A percentile compares a stretch with the other conserved stretches of the same genome.
Evolutionary conservation across 2,329 filamentous ascomycete genomes (phyloP).

Genomic region (Apiospora rasikravindrae): DNA sequence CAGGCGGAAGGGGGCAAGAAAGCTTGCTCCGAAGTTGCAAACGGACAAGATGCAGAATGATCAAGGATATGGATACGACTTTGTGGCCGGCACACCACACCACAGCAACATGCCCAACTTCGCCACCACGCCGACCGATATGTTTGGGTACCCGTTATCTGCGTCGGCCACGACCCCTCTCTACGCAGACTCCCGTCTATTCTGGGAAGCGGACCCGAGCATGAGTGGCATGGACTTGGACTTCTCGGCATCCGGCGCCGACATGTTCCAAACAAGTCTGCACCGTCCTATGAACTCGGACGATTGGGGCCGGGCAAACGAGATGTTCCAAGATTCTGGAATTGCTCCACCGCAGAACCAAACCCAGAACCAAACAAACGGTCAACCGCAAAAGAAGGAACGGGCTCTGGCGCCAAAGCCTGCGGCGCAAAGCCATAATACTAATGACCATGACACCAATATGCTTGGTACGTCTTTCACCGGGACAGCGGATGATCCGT

Average conservation of each 20-base stretch:
- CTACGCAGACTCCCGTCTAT: conserved; percentile 49
- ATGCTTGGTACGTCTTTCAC: conserved; percentile 50
- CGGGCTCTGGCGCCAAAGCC: conserved; percentile 58
- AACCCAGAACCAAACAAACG: not conserved
- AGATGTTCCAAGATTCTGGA: conserved; percentile 58
- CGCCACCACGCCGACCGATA: conserved; percentile 54
- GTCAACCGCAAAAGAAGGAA: conserved; percentile 45
- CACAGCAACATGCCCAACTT: conserved; percentile 54
- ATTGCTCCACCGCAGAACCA: conserved; percentile 41
- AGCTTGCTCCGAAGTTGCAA: conserved; percentile 56
- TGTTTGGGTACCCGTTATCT: conserved; percentile 67
- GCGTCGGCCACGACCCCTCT: conserved; percentile 56
- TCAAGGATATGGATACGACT: conserved; percentile 59
- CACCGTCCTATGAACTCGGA: conserved; percentile 53
- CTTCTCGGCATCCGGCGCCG: conserved; percentile 51
- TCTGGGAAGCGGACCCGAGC: conserved; percentile 60
- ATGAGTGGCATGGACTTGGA: conserved; percentile 66
- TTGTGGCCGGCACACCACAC: conserved; percentile 53
- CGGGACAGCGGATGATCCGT: conserved; percentile 55
- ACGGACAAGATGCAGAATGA: conserved; percentile 62
- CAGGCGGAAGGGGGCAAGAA: conserved; percentile 59
- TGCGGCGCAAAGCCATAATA: conserved; percentile 46
- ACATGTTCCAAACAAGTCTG: conserved; percentile 48
- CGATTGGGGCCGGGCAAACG: conserved; percentile 62
- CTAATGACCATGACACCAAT: conserved; percentile 42